Conservation (phyloP, 2,329 filamentous ascomycete species). For the Curvularia spicifera region DNA sequence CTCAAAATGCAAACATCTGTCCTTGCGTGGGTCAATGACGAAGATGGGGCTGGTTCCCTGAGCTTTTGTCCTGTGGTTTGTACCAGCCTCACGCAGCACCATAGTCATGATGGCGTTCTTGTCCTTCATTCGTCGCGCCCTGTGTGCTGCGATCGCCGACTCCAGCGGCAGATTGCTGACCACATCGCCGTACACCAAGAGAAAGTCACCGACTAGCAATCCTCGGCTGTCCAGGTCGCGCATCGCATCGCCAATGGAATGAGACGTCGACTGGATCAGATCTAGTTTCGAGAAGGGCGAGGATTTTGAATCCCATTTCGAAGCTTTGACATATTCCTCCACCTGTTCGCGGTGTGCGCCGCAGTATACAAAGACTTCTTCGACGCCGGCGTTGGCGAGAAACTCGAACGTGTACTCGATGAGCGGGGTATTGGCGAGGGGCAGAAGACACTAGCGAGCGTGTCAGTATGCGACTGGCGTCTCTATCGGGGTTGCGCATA, state of each 20-base stretch:
- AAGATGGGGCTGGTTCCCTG: slow-evolving; percentile 81
- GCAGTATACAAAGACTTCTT: slow-evolving; percentile 91
- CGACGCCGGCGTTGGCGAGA: slow-evolving; percentile 91
- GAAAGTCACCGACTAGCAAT: slow-evolving; percentile 86
- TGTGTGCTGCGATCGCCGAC: slow-evolving; percentile 76
- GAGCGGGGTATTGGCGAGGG: slow-evolving; percentile 88
- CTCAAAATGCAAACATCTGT: slow-evolving; percentile 91
- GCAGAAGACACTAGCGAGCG: slow-evolving; percentile 77
- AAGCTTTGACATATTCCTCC: slow-evolving; percentile 81
- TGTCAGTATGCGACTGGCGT: slow-evolving; percentile 28
- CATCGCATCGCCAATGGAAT: slow-evolving; percentile 91
- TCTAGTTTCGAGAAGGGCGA: slow-evolving; percentile 82
- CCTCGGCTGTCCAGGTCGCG: slow-evolving; percentile 88
- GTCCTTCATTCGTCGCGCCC: slow-evolving; percentile 78
- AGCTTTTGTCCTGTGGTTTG: slow-evolving; percentile 76
- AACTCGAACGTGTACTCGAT: slow-evolving; percentile 99
- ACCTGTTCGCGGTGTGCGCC: slow-evolving; percentile 86
- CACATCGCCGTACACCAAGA: slow-evolving; percentile 90
- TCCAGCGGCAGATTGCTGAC: slow-evolving; percentile 91
- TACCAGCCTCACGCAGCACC: slow-evolving; percentile 79
- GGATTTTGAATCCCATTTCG: slow-evolving; percentile 74
- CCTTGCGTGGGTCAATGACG: slow-evolving; percentile 78
- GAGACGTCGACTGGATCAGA: slow-evolving; percentile 85
- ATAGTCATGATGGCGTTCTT: slow-evolving; percentile 99
- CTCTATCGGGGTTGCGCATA: slow-evolving; percentile 53